phyloP scores from a whole-genome alignment of 192 early-diverging fungal species.

The Kappamyces sp. region DNA sequence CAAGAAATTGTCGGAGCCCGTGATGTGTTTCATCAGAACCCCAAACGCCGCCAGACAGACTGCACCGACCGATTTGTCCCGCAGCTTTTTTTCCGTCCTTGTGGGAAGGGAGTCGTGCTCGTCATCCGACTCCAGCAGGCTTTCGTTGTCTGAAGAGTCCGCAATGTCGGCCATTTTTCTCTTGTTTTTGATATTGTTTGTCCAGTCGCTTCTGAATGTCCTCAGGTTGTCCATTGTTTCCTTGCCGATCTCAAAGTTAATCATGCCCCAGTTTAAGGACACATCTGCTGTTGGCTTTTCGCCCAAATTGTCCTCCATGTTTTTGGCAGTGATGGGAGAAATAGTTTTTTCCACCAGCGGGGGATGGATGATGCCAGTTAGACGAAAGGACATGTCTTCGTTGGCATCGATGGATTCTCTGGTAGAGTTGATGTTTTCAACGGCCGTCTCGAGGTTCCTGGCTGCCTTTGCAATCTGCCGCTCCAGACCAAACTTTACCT shows the following conservation, averaged over 20 bases:
- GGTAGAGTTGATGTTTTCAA: slow-evolving; percentile 19
- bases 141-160: slow-evolving; percentile 17
- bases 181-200: slow-evolving; percentile 18
- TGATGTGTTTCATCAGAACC: slow-evolving; percentile 45
- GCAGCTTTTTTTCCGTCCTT: slow-evolving; percentile 8
- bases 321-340: slow-evolving; percentile 27
- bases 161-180: slow-evolving; percentile 1
- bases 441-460: slow-evolving; percentile 29
- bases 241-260: slow-evolving; percentile 27
- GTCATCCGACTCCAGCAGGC: slow-evolving; percentile 5
- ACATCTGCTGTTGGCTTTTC: not conserved
- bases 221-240: slow-evolving; percentile 30
- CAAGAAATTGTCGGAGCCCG: slow-evolving; percentile 43
- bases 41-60: slow-evolving; percentile 40
- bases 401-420: slow-evolving; percentile 36
- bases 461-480: slow-evolving; percentile 40
- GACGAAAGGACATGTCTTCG: slow-evolving; percentile 43
- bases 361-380: slow-evolving; percentile 35
- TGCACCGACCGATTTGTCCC: slow-evolving; percentile 5
- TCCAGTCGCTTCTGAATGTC: slow-evolving; percentile 27
- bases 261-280: slow-evolving; percentile 21
- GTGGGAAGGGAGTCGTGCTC: slow-evolving; percentile 6
- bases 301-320: not conserved
- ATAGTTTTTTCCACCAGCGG: slow-evolving; percentile 34
- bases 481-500: slow-evolving; percentile 46